A percentile compares a stretch with the other conserved stretches of the same genome.
Conservation (phyloP, 371 early-diverging fungal species). For the Mucor plumbeus region DNA sequence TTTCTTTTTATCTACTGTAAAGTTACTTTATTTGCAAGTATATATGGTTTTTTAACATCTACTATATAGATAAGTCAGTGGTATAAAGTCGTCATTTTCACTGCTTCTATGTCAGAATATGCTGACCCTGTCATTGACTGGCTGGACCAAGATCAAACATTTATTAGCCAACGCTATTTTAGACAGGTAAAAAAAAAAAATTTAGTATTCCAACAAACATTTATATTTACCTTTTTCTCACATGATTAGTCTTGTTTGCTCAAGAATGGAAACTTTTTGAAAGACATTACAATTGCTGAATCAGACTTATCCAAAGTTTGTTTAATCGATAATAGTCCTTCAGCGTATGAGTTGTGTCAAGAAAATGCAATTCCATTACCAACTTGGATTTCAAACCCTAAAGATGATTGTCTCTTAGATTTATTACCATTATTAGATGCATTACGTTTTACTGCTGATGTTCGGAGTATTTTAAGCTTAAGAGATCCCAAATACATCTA, state of each 20-base stretch:
- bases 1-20: slow-evolving; percentile 85
- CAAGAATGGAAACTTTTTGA: slow-evolving; percentile 79
- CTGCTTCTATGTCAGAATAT: slow-evolving; percentile 97
- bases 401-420: slow-evolving; percentile 84
- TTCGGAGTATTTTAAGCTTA: slow-evolving; percentile 62
- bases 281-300: slow-evolving; percentile 84
- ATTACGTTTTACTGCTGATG: slow-evolving; percentile 82
- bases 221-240: neutral
- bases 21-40: neutral
- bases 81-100: slow-evolving; percentile 97
- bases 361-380: slow-evolving; percentile 87
- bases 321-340: slow-evolving; percentile 89
- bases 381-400: slow-evolving; percentile 78
- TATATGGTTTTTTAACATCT: too few relatives aligned
- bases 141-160: slow-evolving; percentile 78
- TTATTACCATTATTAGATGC: slow-evolving; percentile 86
- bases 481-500: slow-evolving; percentile 1
- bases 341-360: slow-evolving; percentile 83
- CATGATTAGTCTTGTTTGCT: slow-evolving; percentile 69
- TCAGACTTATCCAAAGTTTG: slow-evolving; percentile 86
- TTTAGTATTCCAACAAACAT: too few relatives aligned
- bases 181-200: slow-evolving; percentile 64
- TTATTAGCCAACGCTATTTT: slow-evolving; percentile 82
- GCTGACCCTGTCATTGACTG: slow-evolving; percentile 97
- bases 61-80: slow-evolving; percentile 79